Conservation (phyloP, 2,329 filamentous ascomycete species). For the Fusarium sp. region DNA sequence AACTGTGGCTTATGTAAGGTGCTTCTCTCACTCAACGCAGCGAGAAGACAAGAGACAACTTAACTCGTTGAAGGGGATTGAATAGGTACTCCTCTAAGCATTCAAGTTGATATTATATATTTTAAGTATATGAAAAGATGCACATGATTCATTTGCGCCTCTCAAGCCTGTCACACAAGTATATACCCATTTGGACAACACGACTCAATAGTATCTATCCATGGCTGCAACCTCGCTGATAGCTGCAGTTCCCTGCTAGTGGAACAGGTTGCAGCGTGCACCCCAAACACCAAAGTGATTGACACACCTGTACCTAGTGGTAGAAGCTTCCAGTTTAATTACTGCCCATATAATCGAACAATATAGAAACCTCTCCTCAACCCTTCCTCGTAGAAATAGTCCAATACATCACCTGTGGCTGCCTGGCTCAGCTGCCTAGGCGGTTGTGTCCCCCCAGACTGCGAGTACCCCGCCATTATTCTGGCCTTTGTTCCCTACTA, state of each 20-base stretch:
- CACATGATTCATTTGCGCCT: neutral
- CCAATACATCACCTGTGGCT: slow-evolving; percentile 4
- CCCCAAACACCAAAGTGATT: neutral
- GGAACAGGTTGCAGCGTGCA: neutral
- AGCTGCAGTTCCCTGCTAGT: neutral
- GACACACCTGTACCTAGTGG: neutral
- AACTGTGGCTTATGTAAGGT: neutral
- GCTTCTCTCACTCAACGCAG: neutral
- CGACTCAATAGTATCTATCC: neutral
- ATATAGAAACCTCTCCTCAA: neutral
- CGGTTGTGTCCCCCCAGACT: neutral
- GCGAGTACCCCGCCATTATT: slow-evolving; percentile 24
- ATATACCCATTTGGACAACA: neutral
- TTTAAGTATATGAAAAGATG: neutral
- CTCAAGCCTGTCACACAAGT: neutral
- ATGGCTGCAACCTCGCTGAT: neutral
- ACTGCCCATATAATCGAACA: neutral
- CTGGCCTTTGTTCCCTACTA: neutral
- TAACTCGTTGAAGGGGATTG: neutral
- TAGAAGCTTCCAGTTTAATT: neutral
- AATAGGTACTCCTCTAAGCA: neutral
- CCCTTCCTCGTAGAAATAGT: neutral
- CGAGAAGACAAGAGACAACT: neutral
- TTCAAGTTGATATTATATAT: neutral
- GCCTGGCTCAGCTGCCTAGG: slow-evolving; percentile 16